Evolutionary conservation across 2,329 filamentous ascomycete species (phyloP).

Genomic region (Stagonosporopsis tanaceti): DNA sequence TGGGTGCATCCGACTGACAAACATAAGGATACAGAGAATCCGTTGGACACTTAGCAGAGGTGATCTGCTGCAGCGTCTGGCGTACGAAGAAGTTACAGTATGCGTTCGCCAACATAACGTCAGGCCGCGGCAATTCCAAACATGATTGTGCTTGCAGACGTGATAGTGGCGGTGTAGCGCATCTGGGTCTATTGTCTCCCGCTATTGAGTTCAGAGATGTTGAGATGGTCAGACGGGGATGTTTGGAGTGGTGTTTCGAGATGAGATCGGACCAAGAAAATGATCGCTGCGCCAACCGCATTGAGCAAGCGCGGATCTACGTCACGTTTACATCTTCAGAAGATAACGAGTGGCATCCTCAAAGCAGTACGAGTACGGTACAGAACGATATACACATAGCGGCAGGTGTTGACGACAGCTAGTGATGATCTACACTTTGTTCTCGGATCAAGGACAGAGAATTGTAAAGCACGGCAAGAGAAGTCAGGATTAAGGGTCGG

Average conservation of each 20-base stretch:
- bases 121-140: background rate
- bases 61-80: background rate
- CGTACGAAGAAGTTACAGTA: background rate
- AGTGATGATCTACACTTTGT: too few species aligned
- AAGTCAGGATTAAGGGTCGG: too few species aligned
- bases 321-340: background rate
- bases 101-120: background rate
- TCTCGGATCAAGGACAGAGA: too few species aligned
- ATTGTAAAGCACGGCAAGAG: too few species aligned
- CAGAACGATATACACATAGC: background rate
- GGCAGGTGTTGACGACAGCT: too few species aligned
- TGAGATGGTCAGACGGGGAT: constrained; percentile 35
- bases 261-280: constrained; percentile 12
- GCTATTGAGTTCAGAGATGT: background rate
- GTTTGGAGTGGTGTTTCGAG: constrained; percentile 41
- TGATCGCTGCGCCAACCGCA: background rate
- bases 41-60: background rate
- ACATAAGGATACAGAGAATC: background rate
- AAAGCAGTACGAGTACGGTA: background rate
- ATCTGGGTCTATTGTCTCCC: background rate
- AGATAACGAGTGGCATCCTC: too few species aligned
- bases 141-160: background rate
- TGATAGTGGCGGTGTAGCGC: background rate
- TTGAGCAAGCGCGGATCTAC: background rate
- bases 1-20: background rate